Percentiles rank a stretch among this genome's conserved stretches.
phyloP scores from a whole-genome alignment of 2,329 filamentous ascomycete species.

The Penicillium verrucosum region DNA sequence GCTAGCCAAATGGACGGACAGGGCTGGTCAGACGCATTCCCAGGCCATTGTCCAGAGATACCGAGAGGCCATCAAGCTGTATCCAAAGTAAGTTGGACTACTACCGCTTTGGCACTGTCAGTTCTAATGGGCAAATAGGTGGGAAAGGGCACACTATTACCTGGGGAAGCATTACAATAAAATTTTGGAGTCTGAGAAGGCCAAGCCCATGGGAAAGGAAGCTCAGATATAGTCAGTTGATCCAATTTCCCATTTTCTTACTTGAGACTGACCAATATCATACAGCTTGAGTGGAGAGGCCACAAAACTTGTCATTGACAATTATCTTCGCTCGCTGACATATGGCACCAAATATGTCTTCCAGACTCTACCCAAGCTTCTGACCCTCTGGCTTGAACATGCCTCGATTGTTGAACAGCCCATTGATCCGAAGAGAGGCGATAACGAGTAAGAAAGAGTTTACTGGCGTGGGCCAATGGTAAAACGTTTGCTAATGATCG shows the following conservation, averaged over 20 bases:
- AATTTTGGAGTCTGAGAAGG: conserved; percentile 82
- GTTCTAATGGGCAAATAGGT: conserved; percentile 47
- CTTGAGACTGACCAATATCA: conserved; percentile 20
- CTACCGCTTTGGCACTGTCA: neutral
- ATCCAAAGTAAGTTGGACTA: conserved; percentile 29
- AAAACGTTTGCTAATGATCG: conserved; percentile 5
- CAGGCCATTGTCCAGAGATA: conserved; percentile 77
- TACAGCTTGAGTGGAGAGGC: conserved; percentile 69
- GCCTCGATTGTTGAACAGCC: conserved; percentile 69
- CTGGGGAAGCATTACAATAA: conserved; percentile 97
- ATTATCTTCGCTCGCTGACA: conserved; percentile 80
- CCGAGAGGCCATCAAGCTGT: conserved; percentile 61
- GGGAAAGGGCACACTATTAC: conserved; percentile 98
- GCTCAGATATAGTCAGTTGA: conserved; percentile 61
- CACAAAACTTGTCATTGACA: conserved; percentile 86
- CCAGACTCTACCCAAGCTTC: conserved; percentile 83
- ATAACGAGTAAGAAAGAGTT: conserved; percentile 38
- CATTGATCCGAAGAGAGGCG: conserved; percentile 50
- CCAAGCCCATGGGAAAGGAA: conserved; percentile 71
- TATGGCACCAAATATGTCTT: conserved; percentile 95
- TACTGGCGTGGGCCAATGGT: neutral
- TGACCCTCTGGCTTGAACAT: conserved; percentile 93
- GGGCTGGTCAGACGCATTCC: conserved; percentile 87
- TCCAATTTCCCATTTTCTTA: conserved; percentile 13
- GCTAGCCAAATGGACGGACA: conserved; percentile 94